Evolutionary conservation across 768 basidiomycete species (phyloP).

Genomic region (Tulasnella sp.): DNA sequence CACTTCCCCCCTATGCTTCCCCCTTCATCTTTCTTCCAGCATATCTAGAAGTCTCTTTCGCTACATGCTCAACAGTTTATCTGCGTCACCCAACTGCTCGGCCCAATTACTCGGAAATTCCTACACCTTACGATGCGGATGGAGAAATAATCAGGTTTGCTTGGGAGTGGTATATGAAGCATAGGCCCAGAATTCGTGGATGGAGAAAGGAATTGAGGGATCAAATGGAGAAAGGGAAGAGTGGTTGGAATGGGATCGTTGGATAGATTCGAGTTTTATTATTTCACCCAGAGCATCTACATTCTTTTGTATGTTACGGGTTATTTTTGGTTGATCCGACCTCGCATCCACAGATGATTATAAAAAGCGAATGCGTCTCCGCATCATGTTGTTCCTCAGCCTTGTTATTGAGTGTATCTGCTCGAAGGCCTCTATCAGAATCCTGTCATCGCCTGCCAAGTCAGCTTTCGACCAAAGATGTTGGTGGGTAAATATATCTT

Average conservation of each 20-base stretch:
- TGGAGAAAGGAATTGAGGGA: slow-evolving; percentile 38
- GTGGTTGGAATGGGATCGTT: slow-evolving; percentile 6
- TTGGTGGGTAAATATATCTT: no score
- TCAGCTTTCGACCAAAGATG: no score
- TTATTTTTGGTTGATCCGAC: no score
- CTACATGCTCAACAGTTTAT: slow-evolving; percentile 83
- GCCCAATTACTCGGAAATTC: slow-evolving; percentile 91
- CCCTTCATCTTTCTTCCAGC: slow-evolving; percentile 91
- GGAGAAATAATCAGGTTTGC: slow-evolving; percentile 82
- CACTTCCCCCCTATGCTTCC: slow-evolving; percentile 76
- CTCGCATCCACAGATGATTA: no score
- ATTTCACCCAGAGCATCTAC: no score
- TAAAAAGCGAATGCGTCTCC: no score
- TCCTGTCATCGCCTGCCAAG: no score
- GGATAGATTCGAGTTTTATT: no score
- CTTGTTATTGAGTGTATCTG: no score
- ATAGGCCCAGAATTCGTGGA: slow-evolving; percentile 53
- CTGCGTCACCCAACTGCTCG: slow-evolving; percentile 93
- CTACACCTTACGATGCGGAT: slow-evolving; percentile 91
- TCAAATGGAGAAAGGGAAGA: slow-evolving; percentile 46
- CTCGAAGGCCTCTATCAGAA: no score
- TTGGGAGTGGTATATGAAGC: slow-evolving; percentile 89
- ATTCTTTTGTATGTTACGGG: no score
- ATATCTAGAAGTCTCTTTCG: slow-evolving; percentile 74
- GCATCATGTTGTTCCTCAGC: no score